Percentiles rank a stretch among this genome's conserved stretches.
phyloP scores from a whole-genome alignment of 148 eudicot species.

The Beta vulgaris region DNA sequence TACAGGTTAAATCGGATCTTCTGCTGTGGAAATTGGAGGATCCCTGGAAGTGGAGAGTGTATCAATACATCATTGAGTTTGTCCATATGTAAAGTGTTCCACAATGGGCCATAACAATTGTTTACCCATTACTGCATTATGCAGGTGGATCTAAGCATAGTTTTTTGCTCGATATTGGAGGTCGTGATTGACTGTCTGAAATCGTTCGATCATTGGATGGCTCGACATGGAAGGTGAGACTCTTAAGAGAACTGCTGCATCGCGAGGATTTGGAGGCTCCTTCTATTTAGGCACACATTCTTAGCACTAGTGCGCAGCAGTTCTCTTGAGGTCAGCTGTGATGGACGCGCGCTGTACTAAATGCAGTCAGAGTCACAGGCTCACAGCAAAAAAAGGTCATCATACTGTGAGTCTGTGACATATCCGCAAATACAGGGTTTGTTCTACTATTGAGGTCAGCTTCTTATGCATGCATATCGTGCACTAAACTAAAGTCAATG shows the following conservation, averaged over 20 bases:
- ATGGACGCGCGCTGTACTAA: no score
- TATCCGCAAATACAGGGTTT: no score
- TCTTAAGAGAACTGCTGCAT: slow-evolving; percentile 6
- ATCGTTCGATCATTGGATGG: slow-evolving; percentile 16
- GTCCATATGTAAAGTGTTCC: slow-evolving; percentile 16
- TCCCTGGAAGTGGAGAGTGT: slow-evolving; percentile 8
- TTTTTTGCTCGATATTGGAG: slow-evolving; percentile 18
- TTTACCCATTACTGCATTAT: slow-evolving; percentile 2
- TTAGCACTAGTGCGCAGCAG: slow-evolving; percentile 5
- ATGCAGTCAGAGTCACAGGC: no score
- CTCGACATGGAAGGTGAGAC: slow-evolving; percentile 15
- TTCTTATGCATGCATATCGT: no score
- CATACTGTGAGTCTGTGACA: no score
- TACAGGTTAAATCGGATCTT: slow-evolving; percentile 4
- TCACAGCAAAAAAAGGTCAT: no score
- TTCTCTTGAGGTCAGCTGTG: no score
- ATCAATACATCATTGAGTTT: slow-evolving; percentile 6
- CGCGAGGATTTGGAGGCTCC: slow-evolving; percentile 13
- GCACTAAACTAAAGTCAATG: no score
- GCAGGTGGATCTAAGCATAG: slow-evolving; percentile 3
- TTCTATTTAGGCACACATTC: slow-evolving; percentile 13
- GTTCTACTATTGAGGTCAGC: no score
- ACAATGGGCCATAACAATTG: slow-evolving; percentile 1
- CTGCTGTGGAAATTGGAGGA: background rate
- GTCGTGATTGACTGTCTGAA: slow-evolving; percentile 8